A percentile compares a stretch with the other conserved stretches of the same genome.
phyloP scores from a whole-genome alignment of 148 eudicot species.

The Camellia sinensis region DNA sequence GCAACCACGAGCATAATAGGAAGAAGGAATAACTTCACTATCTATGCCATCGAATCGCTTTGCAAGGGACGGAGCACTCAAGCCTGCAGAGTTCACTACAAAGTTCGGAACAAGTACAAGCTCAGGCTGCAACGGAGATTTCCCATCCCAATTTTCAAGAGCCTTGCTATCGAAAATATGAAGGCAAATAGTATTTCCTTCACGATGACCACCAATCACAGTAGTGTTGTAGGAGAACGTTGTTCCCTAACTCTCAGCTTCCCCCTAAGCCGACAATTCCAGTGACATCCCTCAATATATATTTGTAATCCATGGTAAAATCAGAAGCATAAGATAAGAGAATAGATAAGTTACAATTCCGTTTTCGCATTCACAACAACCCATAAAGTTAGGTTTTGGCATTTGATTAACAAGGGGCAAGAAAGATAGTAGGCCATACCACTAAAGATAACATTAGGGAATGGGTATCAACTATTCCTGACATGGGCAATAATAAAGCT shows the following conservation, averaged over 20 bases:
- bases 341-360: neutral
- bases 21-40: slow-evolving; percentile 35
- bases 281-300: slow-evolving; percentile 54
- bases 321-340: slow-evolving; percentile 1
- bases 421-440: slow-evolving; percentile 42
- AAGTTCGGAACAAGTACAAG: slow-evolving; percentile 64
- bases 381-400: neutral
- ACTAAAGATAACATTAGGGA: slow-evolving; percentile 75
- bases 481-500: slow-evolving; percentile 73
- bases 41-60: slow-evolving; percentile 55
- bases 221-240: slow-evolving; percentile 77
- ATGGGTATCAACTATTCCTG: slow-evolving; percentile 84
- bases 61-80: slow-evolving; percentile 70
- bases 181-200: slow-evolving; percentile 51
- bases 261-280: slow-evolving; percentile 73
- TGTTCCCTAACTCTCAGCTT: slow-evolving; percentile 80
- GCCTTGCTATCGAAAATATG: slow-evolving; percentile 57
- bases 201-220: slow-evolving; percentile 66
- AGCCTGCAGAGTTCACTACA: slow-evolving; percentile 79
- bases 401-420: slow-evolving; percentile 2
- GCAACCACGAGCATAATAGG: slow-evolving; percentile 84
- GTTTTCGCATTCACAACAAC: neutral
- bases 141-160: slow-evolving; percentile 37
- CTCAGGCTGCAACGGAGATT: slow-evolving; percentile 48
- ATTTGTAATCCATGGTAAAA: slow-evolving; percentile 31